Evolutionary conservation across 306 rosid genomes (phyloP), one percentile per base, ranked within the genome.

Genomic region (Cucurbita moschata): DNA sequence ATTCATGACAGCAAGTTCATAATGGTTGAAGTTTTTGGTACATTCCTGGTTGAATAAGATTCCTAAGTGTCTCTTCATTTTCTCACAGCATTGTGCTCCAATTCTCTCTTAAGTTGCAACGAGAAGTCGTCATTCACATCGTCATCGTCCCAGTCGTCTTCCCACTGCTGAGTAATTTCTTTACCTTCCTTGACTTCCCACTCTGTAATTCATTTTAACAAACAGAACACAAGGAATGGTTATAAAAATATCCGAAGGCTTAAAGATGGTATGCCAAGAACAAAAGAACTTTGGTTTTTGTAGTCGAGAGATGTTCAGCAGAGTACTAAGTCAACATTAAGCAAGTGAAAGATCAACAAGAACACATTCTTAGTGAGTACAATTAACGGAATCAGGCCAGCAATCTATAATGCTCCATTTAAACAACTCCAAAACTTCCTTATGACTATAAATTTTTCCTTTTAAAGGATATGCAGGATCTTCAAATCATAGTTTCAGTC

Each of bases 131-230:
- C 98, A 8, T 88, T 90, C 47, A 92, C 91, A 37, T 92, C 98
- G 2, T 92, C 96, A 56, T 90, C 96, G 67, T 92, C 98, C 98
- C 98, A 92, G 56, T 92, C 98, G 73, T 90, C 96, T 77, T 92
- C 98, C 98, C 98, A 92, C 75, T 92, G 96, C 66, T 88, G 98
- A 10, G 81, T 70, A 76, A 82, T 84, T 65, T 92, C 96, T 53
- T 86, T 85, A 21, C 90, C 93, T 79, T 86, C 96, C 72, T 80
- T 82, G 65, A 81, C 90, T 40, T 87, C 96, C 98, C 90, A 86
- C 54, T 86, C 96, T 89, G 85, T 9, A 70, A 70, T n/a, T 5
- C 2, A 44, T 66, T 42, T 44, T 5, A 12, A 6, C 72, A 11
- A 18, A 11, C 55, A 66, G 55, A 44, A 44, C 52, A 66, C 18